A percentile compares a stretch with the other conserved stretches of the same genome.
These are phyloP conservation scores for Penicillium herquei DNA, from an alignment of 495 filamentous ascomycete species.

Conservation along the genomic window DNA sequence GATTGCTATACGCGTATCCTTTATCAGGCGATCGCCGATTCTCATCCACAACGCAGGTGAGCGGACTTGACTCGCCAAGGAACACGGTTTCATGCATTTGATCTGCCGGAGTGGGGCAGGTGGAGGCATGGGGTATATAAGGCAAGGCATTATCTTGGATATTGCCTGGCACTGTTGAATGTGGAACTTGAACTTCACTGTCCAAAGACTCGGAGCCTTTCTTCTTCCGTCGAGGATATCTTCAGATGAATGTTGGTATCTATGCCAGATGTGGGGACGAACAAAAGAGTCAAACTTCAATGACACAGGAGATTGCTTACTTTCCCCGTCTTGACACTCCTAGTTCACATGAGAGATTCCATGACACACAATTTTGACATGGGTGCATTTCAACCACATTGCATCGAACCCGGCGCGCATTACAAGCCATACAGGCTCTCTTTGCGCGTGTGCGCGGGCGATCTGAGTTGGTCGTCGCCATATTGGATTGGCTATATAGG, in stretches of 20 bases:
- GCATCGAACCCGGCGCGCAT: conserved; percentile 46
- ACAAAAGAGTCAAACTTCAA: background rate
- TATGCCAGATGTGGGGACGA: background rate
- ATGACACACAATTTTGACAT: conserved; percentile 42
- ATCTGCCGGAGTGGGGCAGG: conserved; percentile 5
- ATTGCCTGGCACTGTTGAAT: background rate
- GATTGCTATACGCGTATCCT: conserved; percentile 22
- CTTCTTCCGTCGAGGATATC: conserved; percentile 30
- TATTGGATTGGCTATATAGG: conserved; percentile 11
- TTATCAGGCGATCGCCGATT: conserved; percentile 30
- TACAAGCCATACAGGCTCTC: conserved; percentile 46
- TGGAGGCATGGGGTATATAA: conserved; percentile 10
- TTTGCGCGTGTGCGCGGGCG: conserved; percentile 36
- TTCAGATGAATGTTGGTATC: conserved; percentile 11
- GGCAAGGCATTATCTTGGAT: background rate
- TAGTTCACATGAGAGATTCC: conserved; percentile 40
- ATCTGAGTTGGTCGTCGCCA: conserved; percentile 12
- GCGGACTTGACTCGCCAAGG: conserved; percentile 41
- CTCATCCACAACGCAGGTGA: conserved; percentile 42
- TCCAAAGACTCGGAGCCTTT: conserved; percentile 9
- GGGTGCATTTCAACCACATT: conserved; percentile 45
- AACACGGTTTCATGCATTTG: conserved; percentile 35
- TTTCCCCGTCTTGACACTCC: conserved; percentile 45
- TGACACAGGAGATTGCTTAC: conserved; percentile 20
- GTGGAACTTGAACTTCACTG: background rate